Conservation (phyloP, 306 rosid species). For the Prunus campanulata region DNA sequence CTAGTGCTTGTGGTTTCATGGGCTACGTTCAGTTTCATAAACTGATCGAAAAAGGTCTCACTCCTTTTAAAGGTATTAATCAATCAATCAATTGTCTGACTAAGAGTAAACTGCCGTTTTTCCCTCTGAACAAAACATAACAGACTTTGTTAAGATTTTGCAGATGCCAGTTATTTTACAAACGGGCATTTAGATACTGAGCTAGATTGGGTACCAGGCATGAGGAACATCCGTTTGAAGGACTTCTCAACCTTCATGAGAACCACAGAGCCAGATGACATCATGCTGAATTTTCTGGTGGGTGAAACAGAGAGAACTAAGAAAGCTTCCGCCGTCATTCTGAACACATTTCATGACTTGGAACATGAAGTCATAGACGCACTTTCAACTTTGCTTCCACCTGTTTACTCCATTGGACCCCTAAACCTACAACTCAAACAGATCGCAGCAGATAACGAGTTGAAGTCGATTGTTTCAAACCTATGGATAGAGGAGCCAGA, state of each 20-base stretch:
- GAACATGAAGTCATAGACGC: conserved; percentile 41
- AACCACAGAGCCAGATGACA: conserved; percentile 49
- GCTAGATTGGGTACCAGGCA: conserved; percentile 63
- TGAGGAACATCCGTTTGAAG: conserved; percentile 42
- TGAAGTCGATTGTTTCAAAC: conserved; percentile 43
- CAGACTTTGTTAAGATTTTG: not conserved
- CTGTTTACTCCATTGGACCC: conserved; percentile 62
- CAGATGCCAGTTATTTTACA: conserved; percentile 47
- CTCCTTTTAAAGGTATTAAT: conserved; percentile 36
- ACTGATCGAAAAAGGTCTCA: conserved; percentile 29
- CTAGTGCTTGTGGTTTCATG: conserved; percentile 40
- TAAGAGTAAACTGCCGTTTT: too few relatives aligned
- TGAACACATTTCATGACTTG: conserved; percentile 57
- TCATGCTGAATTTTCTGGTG: conserved; percentile 8
- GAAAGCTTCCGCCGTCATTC: conserved; percentile 48
- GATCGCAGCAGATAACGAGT: not conserved
- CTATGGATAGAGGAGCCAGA: conserved; percentile 63
- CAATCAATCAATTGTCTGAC: not conserved
- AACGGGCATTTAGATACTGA: conserved; percentile 53
- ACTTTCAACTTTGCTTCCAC: conserved; percentile 37
- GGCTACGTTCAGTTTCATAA: conserved; percentile 27
- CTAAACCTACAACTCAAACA: conserved; percentile 29
- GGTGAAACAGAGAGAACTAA: conserved; percentile 29
- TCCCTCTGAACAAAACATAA: not conserved
- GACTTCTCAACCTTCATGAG: conserved; percentile 58